Evolutionary conservation across 106 monocot species (phyloP).

Genomic region (Allium cepa): DNA sequence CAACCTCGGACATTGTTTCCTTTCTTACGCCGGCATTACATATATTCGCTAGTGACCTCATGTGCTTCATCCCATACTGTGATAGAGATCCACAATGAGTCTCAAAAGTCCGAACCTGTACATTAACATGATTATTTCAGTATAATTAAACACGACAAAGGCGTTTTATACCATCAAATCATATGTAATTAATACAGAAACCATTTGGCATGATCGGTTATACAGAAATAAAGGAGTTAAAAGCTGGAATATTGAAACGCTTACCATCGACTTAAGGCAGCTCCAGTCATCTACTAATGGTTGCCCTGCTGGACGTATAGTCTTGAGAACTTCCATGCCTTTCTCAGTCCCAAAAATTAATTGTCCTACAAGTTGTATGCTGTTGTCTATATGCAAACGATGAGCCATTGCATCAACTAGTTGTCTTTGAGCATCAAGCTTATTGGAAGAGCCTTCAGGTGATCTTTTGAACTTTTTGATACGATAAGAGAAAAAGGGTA

Average conservation of each 20-base stretch:
- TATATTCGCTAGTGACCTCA: slow-evolving; percentile 86
- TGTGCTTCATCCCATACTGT: slow-evolving; percentile 96
- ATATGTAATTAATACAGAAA: too few relatives aligned
- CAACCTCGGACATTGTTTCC: slow-evolving; percentile 56
- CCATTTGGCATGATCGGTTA: too few relatives aligned
- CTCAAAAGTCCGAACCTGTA: slow-evolving; percentile 76
- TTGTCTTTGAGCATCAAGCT: slow-evolving; percentile 47
- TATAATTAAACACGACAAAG: too few relatives aligned
- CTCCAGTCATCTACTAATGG: slow-evolving; percentile 85
- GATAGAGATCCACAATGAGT: slow-evolving; percentile 81
- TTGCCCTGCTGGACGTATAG: slow-evolving; percentile 48
- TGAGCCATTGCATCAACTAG: slow-evolving; percentile 74
- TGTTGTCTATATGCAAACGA: slow-evolving; percentile 69
- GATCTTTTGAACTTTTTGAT: slow-evolving; percentile 5
- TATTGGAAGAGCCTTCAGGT: slow-evolving; percentile 49
- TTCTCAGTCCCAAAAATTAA: slow-evolving; percentile 70
- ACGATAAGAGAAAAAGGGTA: slow-evolving; percentile 19
- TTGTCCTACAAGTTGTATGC: slow-evolving; percentile 63
- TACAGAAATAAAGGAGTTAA: too few relatives aligned
- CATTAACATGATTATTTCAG: not conserved
- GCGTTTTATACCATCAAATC: too few relatives aligned
- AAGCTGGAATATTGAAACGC: not conserved
- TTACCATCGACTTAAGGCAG: slow-evolving; percentile 83
- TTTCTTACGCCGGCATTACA: slow-evolving; percentile 74
- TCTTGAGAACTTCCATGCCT: slow-evolving; percentile 32